Evolutionary conservation across 2,329 filamentous ascomycete genomes (phyloP), one percentile per base, ranked within the genome.

Genomic region (Botryotinia convoluta): DNA sequence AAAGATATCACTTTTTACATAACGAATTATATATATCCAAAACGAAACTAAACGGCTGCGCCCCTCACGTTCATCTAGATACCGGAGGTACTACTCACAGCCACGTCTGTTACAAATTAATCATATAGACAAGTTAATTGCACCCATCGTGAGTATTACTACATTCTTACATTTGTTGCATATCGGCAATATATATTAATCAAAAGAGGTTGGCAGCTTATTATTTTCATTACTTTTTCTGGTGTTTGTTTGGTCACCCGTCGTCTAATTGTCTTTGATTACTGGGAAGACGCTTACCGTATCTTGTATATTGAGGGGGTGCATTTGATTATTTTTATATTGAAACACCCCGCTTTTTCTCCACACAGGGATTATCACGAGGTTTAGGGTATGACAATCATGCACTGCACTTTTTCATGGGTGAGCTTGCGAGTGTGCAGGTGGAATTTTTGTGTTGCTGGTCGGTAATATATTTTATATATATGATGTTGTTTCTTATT

Each of bases 361-460:
- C 64, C 35, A 20, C 64, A 68, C 45, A 68, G 42, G n/a, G 63
- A 65, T 65, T n/a, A 65, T 48, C 62, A 65, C 62, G 29, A 67
- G 64, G 35, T 37, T 37, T 54, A 39, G 44, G 32, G 42, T 54
- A 39, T 26, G 64, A 39, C 26, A 7, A 29, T n/a, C 22, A 54
- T 35, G n/a, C 37, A 18, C 45, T 67, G 45, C 26, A 54, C n/a
- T 29, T 20, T 39, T 68, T 68, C 64, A 54, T 68, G 35, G 32
- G 26, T 54, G 6, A 26, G 29, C 29, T 54, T 29, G 32, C 10
- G 26, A 44, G 9, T 39, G 22, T 54, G 9, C 51, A 39, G 26
- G 29, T 51, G 45, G 20, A 35, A 67, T 22, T 29, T 39, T 39
- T 54, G 26, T 8, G 37, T 54, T 22, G 35, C n/a, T 22, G 64